phyloP scores from a whole-genome alignment of 257 asterid species.

The Osmanthus fragrans region DNA sequence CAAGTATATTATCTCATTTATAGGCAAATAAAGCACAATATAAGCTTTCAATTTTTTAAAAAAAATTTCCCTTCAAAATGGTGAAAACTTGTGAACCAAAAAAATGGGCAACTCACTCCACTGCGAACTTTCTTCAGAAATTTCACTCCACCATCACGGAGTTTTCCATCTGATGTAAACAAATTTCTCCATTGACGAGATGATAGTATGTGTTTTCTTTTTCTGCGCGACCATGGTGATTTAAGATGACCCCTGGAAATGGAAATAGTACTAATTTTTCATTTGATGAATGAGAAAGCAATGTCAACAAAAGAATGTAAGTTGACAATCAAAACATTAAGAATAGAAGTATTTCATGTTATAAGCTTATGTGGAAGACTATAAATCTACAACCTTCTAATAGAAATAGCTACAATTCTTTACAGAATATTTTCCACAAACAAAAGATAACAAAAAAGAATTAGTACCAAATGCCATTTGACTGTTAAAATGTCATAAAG shows the following conservation, averaged over 20 bases:
- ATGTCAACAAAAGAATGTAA: constrained; percentile 19
- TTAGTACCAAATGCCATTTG: constrained; percentile 3
- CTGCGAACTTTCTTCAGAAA: constrained; percentile 93
- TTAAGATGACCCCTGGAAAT: constrained; percentile 71
- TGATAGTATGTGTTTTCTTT: constrained; percentile 71
- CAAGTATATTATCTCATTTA: constrained; percentile 11
- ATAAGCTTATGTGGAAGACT: not conserved
- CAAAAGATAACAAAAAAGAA: not conserved
- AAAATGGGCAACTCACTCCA: constrained; percentile 62
- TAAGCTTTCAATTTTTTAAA: not conserved
- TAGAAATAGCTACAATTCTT: not conserved
- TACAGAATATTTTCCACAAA: not conserved
- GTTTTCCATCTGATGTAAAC: constrained; percentile 83
- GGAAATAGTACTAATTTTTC: constrained; percentile 24
- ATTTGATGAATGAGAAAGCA: constrained; percentile 21
- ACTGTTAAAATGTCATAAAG: not conserved
- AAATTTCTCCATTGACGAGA: constrained; percentile 77
- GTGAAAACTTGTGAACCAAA: constrained; percentile 5
- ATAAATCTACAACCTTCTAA: not conserved
- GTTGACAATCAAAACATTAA: not conserved
- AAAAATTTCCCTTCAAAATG: not conserved
- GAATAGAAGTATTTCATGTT: not conserved
- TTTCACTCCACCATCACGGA: constrained; percentile 73
- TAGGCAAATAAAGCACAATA: not conserved
- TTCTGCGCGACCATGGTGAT: constrained; percentile 96